Conservation (phyloP, 306 rosid genomes). For the Cucurbita moschata region DNA sequence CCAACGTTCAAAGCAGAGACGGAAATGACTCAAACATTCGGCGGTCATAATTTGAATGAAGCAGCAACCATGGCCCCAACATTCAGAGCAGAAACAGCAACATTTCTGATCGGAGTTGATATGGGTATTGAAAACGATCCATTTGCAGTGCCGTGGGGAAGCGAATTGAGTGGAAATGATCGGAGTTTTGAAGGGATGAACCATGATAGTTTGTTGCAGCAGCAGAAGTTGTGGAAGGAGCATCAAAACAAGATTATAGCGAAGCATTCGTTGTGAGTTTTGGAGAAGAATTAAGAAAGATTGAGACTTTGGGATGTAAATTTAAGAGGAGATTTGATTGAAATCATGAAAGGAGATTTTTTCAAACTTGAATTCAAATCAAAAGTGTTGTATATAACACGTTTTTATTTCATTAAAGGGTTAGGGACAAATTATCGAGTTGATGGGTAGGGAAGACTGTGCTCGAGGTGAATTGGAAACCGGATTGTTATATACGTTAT, state of each 20-base stretch:
- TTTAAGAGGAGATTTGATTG: background rate
- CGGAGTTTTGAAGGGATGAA: conserved; percentile 12
- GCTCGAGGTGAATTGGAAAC: too few species aligned
- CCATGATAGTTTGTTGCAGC: conserved; percentile 19
- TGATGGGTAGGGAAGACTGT: too few species aligned
- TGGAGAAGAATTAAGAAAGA: background rate
- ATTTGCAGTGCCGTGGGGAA: conserved; percentile 26
- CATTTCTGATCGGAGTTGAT: background rate
- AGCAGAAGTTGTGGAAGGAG: conserved; percentile 59
- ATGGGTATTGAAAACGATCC: conserved; percentile 27
- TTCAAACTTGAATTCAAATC: too few species aligned
- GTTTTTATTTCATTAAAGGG: too few species aligned
- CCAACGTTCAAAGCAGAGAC: background rate
- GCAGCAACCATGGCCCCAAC: conserved; percentile 2
- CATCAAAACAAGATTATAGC: conserved; percentile 67
- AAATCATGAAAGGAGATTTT: too few species aligned
- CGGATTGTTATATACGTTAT: too few species aligned
- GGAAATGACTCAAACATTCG: background rate
- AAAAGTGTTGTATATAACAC: too few species aligned
- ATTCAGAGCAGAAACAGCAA: background rate
- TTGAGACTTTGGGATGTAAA: background rate
- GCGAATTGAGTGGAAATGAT: background rate
- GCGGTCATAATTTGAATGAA: background rate
- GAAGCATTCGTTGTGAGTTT: conserved; percentile 23
- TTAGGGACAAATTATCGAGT: too few species aligned